Evolutionary conservation across 2,329 filamentous ascomycete genomes (phyloP), one percentile per base, ranked within the genome.

Genomic region (Trichothecium sympodiale): DNA sequence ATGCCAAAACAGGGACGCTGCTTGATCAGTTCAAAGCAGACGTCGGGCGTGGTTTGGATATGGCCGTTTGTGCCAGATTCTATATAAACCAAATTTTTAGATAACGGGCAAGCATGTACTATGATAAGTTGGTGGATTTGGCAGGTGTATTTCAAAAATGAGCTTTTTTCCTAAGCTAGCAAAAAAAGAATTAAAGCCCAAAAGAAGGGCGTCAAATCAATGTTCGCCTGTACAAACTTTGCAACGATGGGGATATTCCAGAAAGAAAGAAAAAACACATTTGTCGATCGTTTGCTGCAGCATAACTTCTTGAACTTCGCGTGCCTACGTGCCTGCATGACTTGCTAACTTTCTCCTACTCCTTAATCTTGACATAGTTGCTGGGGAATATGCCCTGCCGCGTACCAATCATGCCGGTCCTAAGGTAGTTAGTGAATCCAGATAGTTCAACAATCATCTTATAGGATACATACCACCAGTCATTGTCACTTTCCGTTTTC

Each of bases 381-480:
- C 84, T 91, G 0, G 91, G 91, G 61, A 98, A 98, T 45, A 95
- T 94, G 27, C 91, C 91, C 37, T 88, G 83, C 47, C 78, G 74
- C 45, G 77, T 73, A 20, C 88, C 88, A 51, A 95, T 79, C 60
- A 82, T 80, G 17, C 91, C 91, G 14, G 89, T 96, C 91, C 77
- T 82, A 46, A 20, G 13, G 26, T 17, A 17, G 5, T 14, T 27
- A 31, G 18, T 31, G 17, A 37, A 25, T 10, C 31, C 35, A 15
- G 38, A 6, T n/a, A n/a, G n/a, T n/a, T n/a, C n/a, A n/a, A 25
- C 20, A 10, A 25, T 6, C 20, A 10, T 25, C 10, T 6, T 25
- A 25, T 25, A 13, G 18, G n/a, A 32, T 39, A 72, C 76, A 48
- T 68, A 82, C 77, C 89, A 96, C 89, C 89, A 96, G 57, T 96